Evolutionary conservation across 192 early-diverging fungal genomes (phyloP).

Genomic region (Allomyces macrogynus): DNA sequence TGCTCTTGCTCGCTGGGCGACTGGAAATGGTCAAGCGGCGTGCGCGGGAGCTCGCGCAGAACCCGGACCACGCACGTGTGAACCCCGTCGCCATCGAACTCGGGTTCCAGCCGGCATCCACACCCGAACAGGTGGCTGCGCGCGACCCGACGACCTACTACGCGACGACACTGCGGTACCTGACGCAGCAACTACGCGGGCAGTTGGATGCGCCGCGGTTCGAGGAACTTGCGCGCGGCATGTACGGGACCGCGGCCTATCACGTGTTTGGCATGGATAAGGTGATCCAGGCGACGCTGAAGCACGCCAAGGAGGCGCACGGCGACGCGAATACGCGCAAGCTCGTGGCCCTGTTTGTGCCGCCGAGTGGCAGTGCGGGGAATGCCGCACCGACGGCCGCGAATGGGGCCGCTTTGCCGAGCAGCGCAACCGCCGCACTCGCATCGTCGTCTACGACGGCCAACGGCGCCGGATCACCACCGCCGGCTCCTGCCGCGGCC

Average conservation of each 20-base stretch:
- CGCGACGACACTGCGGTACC: conserved; percentile 44
- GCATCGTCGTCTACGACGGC: conserved; percentile 41
- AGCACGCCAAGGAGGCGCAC: conserved; percentile 39
- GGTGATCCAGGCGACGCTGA: conserved; percentile 55
- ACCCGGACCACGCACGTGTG: neutral
- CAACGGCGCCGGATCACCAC: conserved; percentile 51
- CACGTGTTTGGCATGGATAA: conserved; percentile 78
- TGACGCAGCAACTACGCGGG: conserved; percentile 55
- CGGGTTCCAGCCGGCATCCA: conserved; percentile 15
- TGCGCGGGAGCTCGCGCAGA: conserved; percentile 25
- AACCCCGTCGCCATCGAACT: conserved; percentile 38
- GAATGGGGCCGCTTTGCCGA: conserved; percentile 1
- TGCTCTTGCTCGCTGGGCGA: conserved; percentile 66
- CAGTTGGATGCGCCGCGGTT: conserved; percentile 61
- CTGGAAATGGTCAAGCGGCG: conserved; percentile 58
- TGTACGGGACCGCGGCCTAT: conserved; percentile 83
- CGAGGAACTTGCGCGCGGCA: conserved; percentile 66
- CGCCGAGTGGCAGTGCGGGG: too few relatives aligned
- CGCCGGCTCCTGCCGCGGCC: too few relatives aligned
- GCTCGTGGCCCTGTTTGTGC: conserved; percentile 1
- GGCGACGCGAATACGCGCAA: conserved; percentile 5
- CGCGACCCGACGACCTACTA: conserved; percentile 43
- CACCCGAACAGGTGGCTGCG: too few relatives aligned
- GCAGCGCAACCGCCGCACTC: conserved; percentile 14
- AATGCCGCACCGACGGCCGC: neutral